Percentiles rank a stretch among this genome's conserved stretches.
Conservation (phyloP, 2,329 filamentous ascomycete genomes). For the Calonectria leucothoes region DNA sequence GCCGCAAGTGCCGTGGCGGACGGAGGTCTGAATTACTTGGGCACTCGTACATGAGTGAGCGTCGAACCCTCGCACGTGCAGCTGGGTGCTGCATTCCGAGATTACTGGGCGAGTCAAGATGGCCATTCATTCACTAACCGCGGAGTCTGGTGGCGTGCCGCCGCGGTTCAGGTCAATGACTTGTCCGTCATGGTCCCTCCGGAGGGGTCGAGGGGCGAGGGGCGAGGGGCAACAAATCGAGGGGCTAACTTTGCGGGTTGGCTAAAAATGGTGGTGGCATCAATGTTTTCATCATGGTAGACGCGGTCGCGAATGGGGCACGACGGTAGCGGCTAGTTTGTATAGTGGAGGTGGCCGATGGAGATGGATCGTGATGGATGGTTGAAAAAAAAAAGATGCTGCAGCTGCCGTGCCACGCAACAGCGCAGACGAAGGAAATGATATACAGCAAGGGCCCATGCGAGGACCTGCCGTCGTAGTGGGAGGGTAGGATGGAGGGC, state of each 20-base stretch:
- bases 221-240: background rate
- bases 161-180: constrained; percentile 31
- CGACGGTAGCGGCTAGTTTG: constrained; percentile 5
- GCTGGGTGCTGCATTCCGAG: constrained; percentile 38
- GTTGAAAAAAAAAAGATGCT: constrained; percentile 13
- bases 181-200: constrained; percentile 20
- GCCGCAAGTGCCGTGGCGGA: constrained; percentile 30
- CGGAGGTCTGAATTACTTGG: constrained; percentile 24
- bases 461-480: background rate
- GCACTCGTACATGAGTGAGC: constrained; percentile 25
- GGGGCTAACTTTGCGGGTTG: background rate
- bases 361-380: background rate
- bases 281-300: background rate
- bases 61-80: constrained; percentile 42
- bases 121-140: constrained; percentile 25
- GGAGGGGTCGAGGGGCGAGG: constrained; percentile 3
- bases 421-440: constrained; percentile 8
- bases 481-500: background rate
- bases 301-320: constrained; percentile 6
- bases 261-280: background rate
- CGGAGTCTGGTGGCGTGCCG: constrained; percentile 40
- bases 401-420: constrained; percentile 21
- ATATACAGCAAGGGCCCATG: constrained; percentile 1
- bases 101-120: constrained; percentile 31
- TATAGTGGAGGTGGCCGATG: constrained; percentile 16